Percentiles rank a stretch among this genome's conserved stretches.
These are phyloP conservation scores for Cajanus cajan DNA, from an alignment of 306 rosid genomes.

Conservation along the genomic window DNA sequence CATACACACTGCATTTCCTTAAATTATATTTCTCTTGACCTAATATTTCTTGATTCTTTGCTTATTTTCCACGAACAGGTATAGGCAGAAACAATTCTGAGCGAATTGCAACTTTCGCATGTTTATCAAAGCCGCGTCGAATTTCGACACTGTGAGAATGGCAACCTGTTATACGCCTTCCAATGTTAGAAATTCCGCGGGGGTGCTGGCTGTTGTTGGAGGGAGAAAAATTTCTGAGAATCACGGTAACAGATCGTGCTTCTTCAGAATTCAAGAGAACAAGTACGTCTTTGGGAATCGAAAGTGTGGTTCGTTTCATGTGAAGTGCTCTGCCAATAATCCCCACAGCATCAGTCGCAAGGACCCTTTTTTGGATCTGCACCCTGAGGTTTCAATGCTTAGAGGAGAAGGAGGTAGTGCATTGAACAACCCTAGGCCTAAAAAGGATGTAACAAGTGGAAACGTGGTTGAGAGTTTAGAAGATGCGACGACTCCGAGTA, in stretches of 20 bases:
- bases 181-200: constrained; percentile 58
- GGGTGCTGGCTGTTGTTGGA: constrained; percentile 52
- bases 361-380: constrained; percentile 91
- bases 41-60: constrained; percentile 1
- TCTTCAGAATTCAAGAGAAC: constrained; percentile 41
- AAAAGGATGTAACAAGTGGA: constrained; percentile 60
- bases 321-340: constrained; percentile 58
- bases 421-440: constrained; percentile 48
- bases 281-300: constrained; percentile 43
- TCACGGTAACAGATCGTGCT: constrained; percentile 39
- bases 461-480: constrained; percentile 55
- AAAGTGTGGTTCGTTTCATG: constrained; percentile 47
- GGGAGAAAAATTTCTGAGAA: constrained; percentile 53
- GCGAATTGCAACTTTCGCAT: constrained; percentile 26
- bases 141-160: constrained; percentile 47
- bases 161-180: constrained; percentile 60
- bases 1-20: background rate
- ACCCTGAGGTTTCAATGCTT: constrained; percentile 92
- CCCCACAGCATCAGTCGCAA: constrained; percentile 58
- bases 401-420: constrained; percentile 72
- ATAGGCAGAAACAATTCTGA: constrained; percentile 37
- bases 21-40: background rate
- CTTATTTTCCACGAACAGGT: constrained; percentile 40
- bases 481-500: constrained; percentile 44
- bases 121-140: background rate